phyloP scores from a whole-genome alignment of 305 asterid species.

The Solanum hybrid region DNA sequence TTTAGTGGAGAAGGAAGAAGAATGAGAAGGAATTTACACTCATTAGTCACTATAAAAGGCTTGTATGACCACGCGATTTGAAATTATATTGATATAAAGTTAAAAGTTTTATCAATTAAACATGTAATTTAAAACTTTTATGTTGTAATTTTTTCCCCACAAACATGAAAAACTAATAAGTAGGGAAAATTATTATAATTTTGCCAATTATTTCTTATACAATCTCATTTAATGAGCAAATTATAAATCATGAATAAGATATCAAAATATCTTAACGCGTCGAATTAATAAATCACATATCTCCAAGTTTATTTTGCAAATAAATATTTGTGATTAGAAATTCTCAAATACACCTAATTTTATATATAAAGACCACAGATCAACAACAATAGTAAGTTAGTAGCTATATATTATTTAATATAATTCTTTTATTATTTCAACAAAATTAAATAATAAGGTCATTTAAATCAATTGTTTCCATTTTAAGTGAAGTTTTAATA shows the following conservation, averaged over 20 bases:
- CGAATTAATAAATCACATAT: not conserved
- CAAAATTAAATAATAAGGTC: not conserved
- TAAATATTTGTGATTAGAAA: no score
- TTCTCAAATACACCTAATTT: no score
- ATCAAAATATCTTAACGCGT: fast-evolving
- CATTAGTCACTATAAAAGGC: not conserved
- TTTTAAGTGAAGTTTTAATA: not conserved
- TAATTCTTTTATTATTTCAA: not conserved
- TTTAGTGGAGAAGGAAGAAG: not conserved
- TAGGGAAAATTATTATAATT: not conserved
- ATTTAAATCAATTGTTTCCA: not conserved
- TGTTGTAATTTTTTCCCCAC: not conserved
- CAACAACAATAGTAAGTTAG: no score
- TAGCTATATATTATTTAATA: not conserved
- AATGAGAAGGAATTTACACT: not conserved
- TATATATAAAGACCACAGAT: no score
- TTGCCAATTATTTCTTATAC: not conserved
- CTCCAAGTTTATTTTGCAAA: not conserved
- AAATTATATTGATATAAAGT: no score
- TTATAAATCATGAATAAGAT: no score
- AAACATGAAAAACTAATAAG: not conserved
- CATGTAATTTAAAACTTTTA: no score
- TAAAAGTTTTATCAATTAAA: no score
- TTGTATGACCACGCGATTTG: not conserved
- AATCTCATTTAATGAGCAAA: not conserved